Evolutionary conservation across 2,329 filamentous ascomycete genomes (phyloP), one percentile per base, ranked within the genome.

Genomic region (Ceratocystis diversiconidia): DNA sequence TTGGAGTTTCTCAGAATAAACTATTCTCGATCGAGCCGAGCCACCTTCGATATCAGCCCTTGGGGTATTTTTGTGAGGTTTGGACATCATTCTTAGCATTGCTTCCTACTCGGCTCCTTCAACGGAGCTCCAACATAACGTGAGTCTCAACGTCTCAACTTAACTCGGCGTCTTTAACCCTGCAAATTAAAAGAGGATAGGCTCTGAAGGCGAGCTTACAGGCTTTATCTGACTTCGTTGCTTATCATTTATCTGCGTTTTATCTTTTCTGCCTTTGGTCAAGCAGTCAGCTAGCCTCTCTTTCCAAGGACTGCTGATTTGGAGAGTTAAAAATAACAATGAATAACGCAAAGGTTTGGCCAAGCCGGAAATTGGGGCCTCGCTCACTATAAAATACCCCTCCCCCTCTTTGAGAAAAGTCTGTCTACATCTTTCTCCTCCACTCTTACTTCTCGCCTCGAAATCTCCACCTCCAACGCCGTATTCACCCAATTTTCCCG

Each of bases 371-470:
- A 63, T 22, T 63, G 25, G 28, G 30, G 52, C 52, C 44, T 22
- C 52, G 63, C 30, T 22, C 52, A 61, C 41, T 67, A 67, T 67
- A 67, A 67, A 65, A 60, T 43, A 36, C 36, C 36, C 36, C 36
- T 41, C 36, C 36, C 36, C 57, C 22, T 44, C 46, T 15, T 46
- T 43, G 36, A 22, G 36, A 28, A 46, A n/a, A 15, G 19, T 65
- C n/a, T 44, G 22, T 61, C 30, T 48, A 28, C 28, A n/a, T 52
- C 30, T 46, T 60, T 46, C 36, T 50, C 48, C 48, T 65, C 46
- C 41, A 48, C n/a, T 36, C 17, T 52, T 22, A 12, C 22, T 36
- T 65, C 30, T 50, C 17, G 30, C n/a, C 30, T 59, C 32, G 30
- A 2, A 36, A 19, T 32, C 41, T n/a, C 19, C 30, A 43, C 15